These are phyloP conservation scores for Pyrus betulifolia DNA, from an alignment of 306 rosid genomes.

Conservation along the genomic window DNA sequence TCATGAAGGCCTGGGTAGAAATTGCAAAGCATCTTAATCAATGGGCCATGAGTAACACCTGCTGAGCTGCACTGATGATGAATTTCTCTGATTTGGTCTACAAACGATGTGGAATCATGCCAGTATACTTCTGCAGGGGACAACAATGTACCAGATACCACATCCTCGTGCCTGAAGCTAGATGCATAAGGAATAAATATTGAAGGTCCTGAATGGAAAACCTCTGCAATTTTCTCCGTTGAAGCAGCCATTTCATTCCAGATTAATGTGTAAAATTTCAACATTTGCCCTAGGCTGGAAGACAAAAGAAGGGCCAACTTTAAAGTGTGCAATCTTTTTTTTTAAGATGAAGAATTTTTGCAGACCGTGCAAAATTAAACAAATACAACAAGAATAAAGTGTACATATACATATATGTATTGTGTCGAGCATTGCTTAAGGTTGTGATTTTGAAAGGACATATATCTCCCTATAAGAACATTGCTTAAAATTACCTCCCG, in stretches of 20 bases:
- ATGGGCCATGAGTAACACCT: slow-evolving; percentile 19
- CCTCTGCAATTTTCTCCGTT: slow-evolving; percentile 47
- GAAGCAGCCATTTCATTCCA: slow-evolving; percentile 74
- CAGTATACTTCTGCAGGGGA: slow-evolving; percentile 61
- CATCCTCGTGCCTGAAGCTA: slow-evolving; percentile 40
- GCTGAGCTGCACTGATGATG: slow-evolving; percentile 27
- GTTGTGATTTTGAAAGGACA: no score
- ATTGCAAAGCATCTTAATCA: slow-evolving; percentile 46
- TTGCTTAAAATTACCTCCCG: background rate
- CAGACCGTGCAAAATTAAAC: no score
- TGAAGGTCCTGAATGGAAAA: slow-evolving; percentile 56
- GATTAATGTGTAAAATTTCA: slow-evolving; percentile 60
- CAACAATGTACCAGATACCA: slow-evolving; percentile 57
- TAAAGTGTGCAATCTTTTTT: background rate
- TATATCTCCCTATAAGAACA: background rate
- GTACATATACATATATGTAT: no score
- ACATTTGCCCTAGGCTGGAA: slow-evolving; percentile 69
- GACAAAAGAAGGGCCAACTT: background rate
- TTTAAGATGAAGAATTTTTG: background rate
- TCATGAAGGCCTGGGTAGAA: slow-evolving; percentile 70
- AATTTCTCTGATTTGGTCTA: slow-evolving; percentile 39
- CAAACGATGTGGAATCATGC: slow-evolving; percentile 64
- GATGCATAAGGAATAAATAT: slow-evolving; percentile 61
- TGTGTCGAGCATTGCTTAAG: no score
- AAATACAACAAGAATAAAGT: no score